Evolutionary conservation across 2,329 filamentous ascomycete genomes (phyloP), one percentile per base, ranked within the genome.

Genomic region (Claviceps quebecensis): DNA sequence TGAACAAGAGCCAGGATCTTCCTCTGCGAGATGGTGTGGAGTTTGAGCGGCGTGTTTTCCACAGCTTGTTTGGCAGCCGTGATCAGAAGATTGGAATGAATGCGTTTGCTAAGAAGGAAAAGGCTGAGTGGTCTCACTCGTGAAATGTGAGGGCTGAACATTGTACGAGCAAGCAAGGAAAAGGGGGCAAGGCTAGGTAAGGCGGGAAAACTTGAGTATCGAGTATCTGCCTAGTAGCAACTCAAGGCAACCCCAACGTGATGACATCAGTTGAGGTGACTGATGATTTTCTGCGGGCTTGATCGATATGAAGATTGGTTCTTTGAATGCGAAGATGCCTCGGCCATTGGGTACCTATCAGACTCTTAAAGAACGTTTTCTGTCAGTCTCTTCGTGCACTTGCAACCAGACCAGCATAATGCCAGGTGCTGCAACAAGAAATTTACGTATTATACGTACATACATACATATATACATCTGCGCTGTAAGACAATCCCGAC

Each of bases 1-100:
- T 98, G 52, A 95, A 97, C 67, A 97, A 96, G 82, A 95, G 89
- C 68, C 90, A 97, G 74, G 93, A 98, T 61, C 70, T 95, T 59
- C 76, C 84, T 3, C 72, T 98, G 54, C 74, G 86, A 59, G 93
- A 97, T 63, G 93, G 93, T 14, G 86, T 98, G 1, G 93, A 98
- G 71, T 97, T 82, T 69, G 93, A 98, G 77, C 78, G 93, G 64
- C 80, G 90, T 50, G 77, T 97, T 37, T 98, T 98, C 75, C 93
- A 98, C 69, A 78, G 83, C 26, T 64, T 96, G 62, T 98, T 98
- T 72, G 93, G 91, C 22, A 95, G 86, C 65, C 80, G 87, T 71
- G 93, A 98, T 69, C 93, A 98, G 72, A 98, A 97, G 76, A 87
- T 96, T 67, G 90, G 88, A 68, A 82, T 97, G 93, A 83, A 83